phyloP scores from a whole-genome alignment of 139 green algal species.

The Yamagishiella unicocca region DNA sequence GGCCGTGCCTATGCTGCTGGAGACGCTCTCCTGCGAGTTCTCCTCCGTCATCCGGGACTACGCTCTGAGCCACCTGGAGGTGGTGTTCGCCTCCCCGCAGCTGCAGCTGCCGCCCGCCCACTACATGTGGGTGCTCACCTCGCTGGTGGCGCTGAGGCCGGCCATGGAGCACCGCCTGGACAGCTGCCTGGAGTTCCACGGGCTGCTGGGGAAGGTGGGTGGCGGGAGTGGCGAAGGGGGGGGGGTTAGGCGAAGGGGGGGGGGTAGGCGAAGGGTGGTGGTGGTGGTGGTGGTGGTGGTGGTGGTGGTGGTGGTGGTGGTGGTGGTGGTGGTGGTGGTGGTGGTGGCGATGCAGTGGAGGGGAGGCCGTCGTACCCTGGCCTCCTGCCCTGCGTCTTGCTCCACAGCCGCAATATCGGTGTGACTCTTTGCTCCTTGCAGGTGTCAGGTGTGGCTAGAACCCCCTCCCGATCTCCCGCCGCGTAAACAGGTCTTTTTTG shows the following conservation, averaged over 20 bases:
- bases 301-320: too few relatives aligned
- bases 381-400: too few relatives aligned
- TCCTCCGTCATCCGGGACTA: neutral
- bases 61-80: neutral
- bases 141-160: constrained; percentile 42
- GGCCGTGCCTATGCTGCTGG: constrained; percentile 47
- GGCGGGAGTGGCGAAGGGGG: neutral
- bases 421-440: too few relatives aligned
- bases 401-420: too few relatives aligned
- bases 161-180: neutral
- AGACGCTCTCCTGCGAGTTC: constrained; percentile 47
- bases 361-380: too few relatives aligned
- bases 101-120: constrained; percentile 35
- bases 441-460: too few relatives aligned
- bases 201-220: constrained; percentile 40
- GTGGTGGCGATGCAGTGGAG: neutral
- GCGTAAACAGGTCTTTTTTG: too few relatives aligned
- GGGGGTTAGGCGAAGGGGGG: too few relatives aligned
- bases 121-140: constrained; percentile 14
- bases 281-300: too few relatives aligned
- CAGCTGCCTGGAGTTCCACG: constrained; percentile 46
- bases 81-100: neutral
- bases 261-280: too few relatives aligned
- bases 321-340: constrained; percentile 29
- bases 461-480: too few relatives aligned